phyloP scores from a whole-genome alignment of 2,329 filamentous ascomycete genomes.

The Arthrobotrys sinensis region DNA sequence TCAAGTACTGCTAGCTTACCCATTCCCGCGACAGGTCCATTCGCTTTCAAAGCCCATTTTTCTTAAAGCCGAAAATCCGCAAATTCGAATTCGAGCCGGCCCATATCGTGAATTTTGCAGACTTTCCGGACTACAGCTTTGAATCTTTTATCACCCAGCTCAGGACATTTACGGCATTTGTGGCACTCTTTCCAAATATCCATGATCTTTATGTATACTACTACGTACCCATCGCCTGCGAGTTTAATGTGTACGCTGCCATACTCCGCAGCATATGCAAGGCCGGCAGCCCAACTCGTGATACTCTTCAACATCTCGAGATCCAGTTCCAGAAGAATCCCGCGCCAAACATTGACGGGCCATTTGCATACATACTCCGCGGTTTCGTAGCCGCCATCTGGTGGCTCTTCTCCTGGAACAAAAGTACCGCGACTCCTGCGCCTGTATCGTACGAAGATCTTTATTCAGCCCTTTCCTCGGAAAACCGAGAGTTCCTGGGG shows the following conservation, averaged over 20 bases:
- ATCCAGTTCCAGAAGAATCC: constrained; percentile 10
- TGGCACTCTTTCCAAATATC: constrained; percentile 2
- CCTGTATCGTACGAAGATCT: constrained; percentile 11
- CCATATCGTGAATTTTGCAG: constrained; percentile 17
- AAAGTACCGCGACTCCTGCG: not conserved
- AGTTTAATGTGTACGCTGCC: constrained; percentile 13
- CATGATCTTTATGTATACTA: constrained; percentile 13
- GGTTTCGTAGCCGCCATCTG: not conserved
- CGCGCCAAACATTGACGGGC: constrained; percentile 20
- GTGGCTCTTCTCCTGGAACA: constrained; percentile 19
- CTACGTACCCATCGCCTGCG: constrained; percentile 14
- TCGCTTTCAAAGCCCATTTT: not conserved
- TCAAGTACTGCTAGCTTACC: constrained; percentile 1
- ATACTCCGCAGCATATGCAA: constrained; percentile 15
- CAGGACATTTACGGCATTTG: not conserved
- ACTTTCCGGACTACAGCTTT: constrained; percentile 7
- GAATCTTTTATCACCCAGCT: constrained; percentile 13
- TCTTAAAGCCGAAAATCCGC: not conserved
- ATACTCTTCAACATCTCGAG: constrained; percentile 3
- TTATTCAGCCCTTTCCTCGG: not conserved
- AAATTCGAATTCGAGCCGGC: not conserved
- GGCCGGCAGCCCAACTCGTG: not conserved
- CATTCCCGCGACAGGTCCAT: constrained; percentile 8
- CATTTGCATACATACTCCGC: constrained; percentile 11
- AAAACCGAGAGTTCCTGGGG: not conserved